Evolutionary conservation across 176 grass and related monocot genomes (phyloP).

Genomic region (Eleusine indica): DNA sequence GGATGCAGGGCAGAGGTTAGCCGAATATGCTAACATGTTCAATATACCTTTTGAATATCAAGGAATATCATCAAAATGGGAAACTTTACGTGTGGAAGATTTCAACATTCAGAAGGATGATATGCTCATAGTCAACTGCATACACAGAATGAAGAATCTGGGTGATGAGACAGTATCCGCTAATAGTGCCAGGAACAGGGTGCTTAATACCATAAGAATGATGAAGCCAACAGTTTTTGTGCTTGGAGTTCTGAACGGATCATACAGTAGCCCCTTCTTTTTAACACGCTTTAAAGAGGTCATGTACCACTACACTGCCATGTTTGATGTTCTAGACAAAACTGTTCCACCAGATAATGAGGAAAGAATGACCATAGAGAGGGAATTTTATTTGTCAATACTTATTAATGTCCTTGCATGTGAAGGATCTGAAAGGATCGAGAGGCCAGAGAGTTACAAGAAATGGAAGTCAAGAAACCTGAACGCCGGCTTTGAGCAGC

Average conservation of each 20-base stretch:
- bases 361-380: slow-evolving; percentile 39
- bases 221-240: slow-evolving; percentile 40
- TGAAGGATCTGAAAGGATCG: slow-evolving; percentile 38
- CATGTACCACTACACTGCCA: slow-evolving; percentile 36
- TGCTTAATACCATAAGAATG: slow-evolving; percentile 43
- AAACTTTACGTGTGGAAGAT: slow-evolving; percentile 36
- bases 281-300: slow-evolving; percentile 45
- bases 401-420: slow-evolving; percentile 46
- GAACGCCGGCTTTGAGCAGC: slow-evolving; percentile 34
- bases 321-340: slow-evolving; percentile 40
- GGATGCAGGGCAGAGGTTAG: slow-evolving; percentile 44
- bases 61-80: slow-evolving; percentile 63
- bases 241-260: slow-evolving; percentile 37
- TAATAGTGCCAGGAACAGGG: slow-evolving; percentile 32
- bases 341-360: slow-evolving; percentile 31
- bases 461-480: slow-evolving; percentile 36
- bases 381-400: neutral
- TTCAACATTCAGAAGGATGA: slow-evolving; percentile 40
- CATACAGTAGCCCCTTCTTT: slow-evolving; percentile 43
- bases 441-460: slow-evolving; percentile 46
- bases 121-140: slow-evolving; percentile 39
- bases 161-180: slow-evolving; percentile 43
- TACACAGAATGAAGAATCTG: slow-evolving; percentile 37
- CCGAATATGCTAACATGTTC: slow-evolving; percentile 66
- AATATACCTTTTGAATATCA: slow-evolving; percentile 62